phyloP scores from a whole-genome alignment of 208 protist genomes.

The Leishmania turanica region DNA sequence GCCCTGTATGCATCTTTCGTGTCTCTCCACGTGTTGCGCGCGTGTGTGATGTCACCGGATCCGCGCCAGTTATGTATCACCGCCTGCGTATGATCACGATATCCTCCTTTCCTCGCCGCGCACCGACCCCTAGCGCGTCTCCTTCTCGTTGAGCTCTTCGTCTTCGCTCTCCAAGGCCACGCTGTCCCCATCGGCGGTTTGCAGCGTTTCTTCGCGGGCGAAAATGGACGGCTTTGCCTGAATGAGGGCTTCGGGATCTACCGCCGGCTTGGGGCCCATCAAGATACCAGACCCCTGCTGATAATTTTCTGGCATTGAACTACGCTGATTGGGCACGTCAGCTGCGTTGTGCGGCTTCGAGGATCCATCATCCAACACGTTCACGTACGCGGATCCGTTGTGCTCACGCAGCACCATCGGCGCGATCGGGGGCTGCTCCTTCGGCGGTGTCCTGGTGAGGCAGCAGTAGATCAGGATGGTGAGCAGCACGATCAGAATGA shows the following conservation, averaged over 20 bases:
- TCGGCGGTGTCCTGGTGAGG: constrained; percentile 30
- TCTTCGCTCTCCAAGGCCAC: constrained; percentile 1
- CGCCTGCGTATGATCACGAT: background rate
- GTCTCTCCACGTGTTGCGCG: background rate
- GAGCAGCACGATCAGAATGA: constrained; percentile 41
- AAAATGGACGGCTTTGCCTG: constrained; percentile 24
- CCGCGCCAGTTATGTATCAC: background rate
- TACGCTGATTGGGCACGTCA: background rate
- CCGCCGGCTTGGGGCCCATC: constrained; percentile 9
- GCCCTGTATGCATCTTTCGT: background rate
- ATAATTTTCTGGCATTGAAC: background rate
- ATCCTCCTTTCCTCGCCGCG: background rate
- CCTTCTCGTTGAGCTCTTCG: background rate
- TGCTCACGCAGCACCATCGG: constrained; percentile 60
- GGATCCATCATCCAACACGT: constrained; percentile 11
- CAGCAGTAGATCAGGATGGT: constrained; percentile 47
- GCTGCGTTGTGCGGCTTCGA: constrained; percentile 8
- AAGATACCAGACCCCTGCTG: constrained; percentile 7
- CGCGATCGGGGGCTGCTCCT: constrained; percentile 31
- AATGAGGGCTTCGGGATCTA: constrained; percentile 27
- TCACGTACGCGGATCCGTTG: constrained; percentile 30
- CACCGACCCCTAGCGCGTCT: background rate
- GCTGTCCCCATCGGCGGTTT: constrained; percentile 19
- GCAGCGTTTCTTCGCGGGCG: constrained; percentile 20
- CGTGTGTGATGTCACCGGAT: background rate